A percentile compares a stretch with the other conserved stretches of the same genome.
phyloP scores from a whole-genome alignment of 257 asterid genomes.

The Nicotiana sylvestris region DNA sequence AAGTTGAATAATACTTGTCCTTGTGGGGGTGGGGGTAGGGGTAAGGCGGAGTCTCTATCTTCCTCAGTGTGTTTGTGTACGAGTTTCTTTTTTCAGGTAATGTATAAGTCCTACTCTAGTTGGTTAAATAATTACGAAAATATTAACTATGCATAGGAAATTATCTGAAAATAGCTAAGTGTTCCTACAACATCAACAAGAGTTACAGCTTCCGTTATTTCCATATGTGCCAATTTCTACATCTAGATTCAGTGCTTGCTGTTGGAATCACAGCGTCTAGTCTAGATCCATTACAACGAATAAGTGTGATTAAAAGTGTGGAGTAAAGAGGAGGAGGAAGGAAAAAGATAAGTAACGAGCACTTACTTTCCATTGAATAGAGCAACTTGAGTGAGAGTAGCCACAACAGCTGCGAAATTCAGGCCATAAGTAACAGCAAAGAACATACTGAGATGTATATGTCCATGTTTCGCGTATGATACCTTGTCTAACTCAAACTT shows the following conservation, averaged over 20 bases:
- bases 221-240: background rate
- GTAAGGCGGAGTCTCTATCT: background rate
- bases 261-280: background rate
- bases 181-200: background rate
- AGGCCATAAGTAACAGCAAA: constrained; percentile 56
- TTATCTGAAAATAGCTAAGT: background rate
- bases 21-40: background rate
- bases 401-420: constrained; percentile 53
- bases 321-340: background rate
- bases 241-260: background rate
- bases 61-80: background rate
- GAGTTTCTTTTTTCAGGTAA: background rate
- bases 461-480: constrained; percentile 39
- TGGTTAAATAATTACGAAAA: background rate
- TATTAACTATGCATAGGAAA: background rate
- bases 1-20: background rate
- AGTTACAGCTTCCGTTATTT: background rate
- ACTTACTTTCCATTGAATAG: constrained; percentile 68
- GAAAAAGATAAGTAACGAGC: background rate
- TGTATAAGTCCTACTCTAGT: background rate
- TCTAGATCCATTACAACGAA: background rate
- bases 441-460: constrained; percentile 42
- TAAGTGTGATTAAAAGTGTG: background rate
- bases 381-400: constrained; percentile 66
- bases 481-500: constrained; percentile 49